Base-by-base conservation (phyloP, 352 stramenopile species). In the Blastocystis sp. region DNA sequence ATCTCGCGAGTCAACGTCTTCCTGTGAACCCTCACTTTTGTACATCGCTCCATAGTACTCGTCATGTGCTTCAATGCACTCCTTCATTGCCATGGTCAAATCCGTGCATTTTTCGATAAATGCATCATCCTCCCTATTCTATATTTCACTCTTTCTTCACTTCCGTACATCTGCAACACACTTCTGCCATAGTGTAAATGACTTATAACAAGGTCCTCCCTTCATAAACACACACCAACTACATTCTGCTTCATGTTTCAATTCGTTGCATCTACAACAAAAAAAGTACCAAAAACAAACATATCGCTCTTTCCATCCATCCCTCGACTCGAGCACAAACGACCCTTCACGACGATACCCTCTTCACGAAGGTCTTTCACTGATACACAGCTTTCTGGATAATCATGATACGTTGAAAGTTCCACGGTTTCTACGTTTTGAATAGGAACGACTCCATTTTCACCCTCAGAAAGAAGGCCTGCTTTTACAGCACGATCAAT, bases 181-280 rank as follows among this genome's bases (percentile, higher is more conserved):
- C 45, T 91, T 90, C 89, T 96, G 93, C 94, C 94, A 96, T 39
- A 92, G 92, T 56, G 92, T 92, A 89, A 96, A 96, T 90, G 94
- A 90, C 45, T 90, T 90, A 59, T 93, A 93, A 75, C 94, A 96
- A 75, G 94, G 94, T 0, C 94, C 94, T 34, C 93, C 93, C 91
- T 95, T 95, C 93, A 96, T 96, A 90, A 96, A 96, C 90, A 95
- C 94, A 91, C 94, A 96, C 79, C 95, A 96, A 69, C 93, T 93
- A 80, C 94, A 96, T 91, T 96, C 94, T 45, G 94, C 91, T 90
- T 96, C 95, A 69, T 91, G 75, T 4, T 64, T 41, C 37, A 88
- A 90, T 0, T 90, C 90, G 15, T 79, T 76, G 29, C 77, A 88
- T 34, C 77, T 88, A 88, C 18, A n/a, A 47, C 23, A 63, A 23